These are phyloP conservation scores for Brassica hybrid DNA, from an alignment of 441 rosid genomes.

Conservation along the genomic window DNA sequence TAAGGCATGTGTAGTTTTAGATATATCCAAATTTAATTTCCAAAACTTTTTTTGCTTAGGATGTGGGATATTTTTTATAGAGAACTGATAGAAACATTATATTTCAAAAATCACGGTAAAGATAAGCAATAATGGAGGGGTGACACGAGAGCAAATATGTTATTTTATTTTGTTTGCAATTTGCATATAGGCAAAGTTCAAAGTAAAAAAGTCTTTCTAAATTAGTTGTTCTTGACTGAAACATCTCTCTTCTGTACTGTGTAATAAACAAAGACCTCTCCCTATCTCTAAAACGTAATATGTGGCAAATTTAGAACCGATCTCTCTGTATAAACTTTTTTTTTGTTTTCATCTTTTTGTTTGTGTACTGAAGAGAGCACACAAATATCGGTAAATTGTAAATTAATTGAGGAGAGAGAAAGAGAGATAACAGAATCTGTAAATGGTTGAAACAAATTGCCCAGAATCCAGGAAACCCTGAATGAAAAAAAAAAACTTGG, in stretches of 20 bases:
- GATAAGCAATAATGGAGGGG: conserved; percentile 31
- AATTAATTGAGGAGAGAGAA: conserved; percentile 37
- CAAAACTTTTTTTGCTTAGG: not conserved
- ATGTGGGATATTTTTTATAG: not conserved
- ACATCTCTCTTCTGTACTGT: not conserved
- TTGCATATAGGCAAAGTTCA: conserved; percentile 10
- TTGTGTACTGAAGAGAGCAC: not conserved
- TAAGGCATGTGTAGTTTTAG: conserved; percentile 3
- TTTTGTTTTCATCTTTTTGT: not conserved
- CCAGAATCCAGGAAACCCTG: conserved; percentile 53
- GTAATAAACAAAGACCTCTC: not conserved
- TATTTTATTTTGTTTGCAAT: no score
- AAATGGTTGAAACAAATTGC: conserved; percentile 55
- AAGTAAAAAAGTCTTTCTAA: conserved; percentile 16
- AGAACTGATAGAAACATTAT: no score
- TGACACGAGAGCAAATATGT: conserved; percentile 17
- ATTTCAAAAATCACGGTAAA: not conserved
- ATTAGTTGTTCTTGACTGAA: not conserved
- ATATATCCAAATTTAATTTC: not conserved
- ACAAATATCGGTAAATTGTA: conserved; percentile 5
- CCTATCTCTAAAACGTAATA: not conserved
- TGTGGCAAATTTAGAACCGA: conserved; percentile 21
- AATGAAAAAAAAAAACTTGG: not conserved
- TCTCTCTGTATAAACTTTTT: conserved; percentile 3
- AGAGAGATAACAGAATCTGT: conserved; percentile 23